These are phyloP conservation scores for Coemansia sp. DNA, from an alignment of 192 early-diverging fungal species.

Conservation along the genomic window DNA sequence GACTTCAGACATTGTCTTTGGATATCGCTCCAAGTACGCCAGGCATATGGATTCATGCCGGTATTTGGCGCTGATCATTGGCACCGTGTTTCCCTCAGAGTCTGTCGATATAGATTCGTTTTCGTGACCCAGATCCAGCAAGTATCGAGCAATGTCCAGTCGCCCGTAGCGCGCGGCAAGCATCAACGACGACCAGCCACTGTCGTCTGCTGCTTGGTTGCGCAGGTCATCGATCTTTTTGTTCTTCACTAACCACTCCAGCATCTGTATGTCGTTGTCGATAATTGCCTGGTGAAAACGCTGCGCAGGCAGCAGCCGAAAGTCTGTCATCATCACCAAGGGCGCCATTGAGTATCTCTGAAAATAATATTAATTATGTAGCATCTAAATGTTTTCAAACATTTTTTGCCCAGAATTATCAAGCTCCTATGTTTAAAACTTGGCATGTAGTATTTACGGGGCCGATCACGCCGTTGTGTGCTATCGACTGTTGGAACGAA, in stretches of 20 bases:
- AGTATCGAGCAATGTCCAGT: slow-evolving; percentile 34
- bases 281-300: slow-evolving; percentile 45
- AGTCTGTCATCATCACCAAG: slow-evolving; percentile 37
- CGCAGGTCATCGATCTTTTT: slow-evolving; percentile 43
- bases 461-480: neutral
- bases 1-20: slow-evolving; percentile 50
- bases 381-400: neutral
- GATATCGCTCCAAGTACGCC: slow-evolving; percentile 36
- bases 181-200: slow-evolving; percentile 53
- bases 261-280: slow-evolving; percentile 42
- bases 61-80: slow-evolving; percentile 54
- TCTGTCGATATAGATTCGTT: slow-evolving; percentile 39
- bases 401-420: neutral
- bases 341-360: slow-evolving; percentile 13
- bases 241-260: slow-evolving; percentile 41
- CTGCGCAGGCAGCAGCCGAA: slow-evolving; percentile 37
- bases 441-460: neutral
- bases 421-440: neutral
- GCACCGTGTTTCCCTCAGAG: slow-evolving; percentile 44
- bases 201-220: slow-evolving; percentile 39
- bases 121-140: slow-evolving; percentile 48
- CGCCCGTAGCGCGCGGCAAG: slow-evolving; percentile 47
- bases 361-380: neutral
- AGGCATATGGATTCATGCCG: slow-evolving; percentile 45
- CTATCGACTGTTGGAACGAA: neutral